phyloP scores from a whole-genome alignment of 2,329 filamentous ascomycete species.

The Fusarium graminum region DNA sequence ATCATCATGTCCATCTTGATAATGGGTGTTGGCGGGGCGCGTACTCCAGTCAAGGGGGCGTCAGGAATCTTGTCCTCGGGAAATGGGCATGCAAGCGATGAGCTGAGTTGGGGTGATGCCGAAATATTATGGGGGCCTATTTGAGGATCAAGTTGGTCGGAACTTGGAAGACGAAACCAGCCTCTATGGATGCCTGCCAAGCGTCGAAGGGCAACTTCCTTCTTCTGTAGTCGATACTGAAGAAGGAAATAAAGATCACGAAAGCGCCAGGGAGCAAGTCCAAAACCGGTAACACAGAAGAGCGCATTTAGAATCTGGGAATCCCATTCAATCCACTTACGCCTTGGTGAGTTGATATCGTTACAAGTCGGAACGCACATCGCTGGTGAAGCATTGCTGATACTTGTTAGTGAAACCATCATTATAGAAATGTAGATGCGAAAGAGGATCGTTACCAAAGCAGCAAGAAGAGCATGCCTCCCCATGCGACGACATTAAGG shows the following conservation, averaged over 20 bases:
- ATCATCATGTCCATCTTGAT: constrained; percentile 87
- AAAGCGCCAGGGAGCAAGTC: constrained; percentile 86
- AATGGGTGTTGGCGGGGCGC: constrained; percentile 73
- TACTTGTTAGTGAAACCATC: constrained; percentile 20
- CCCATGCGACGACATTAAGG: constrained; percentile 88
- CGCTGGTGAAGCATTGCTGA: constrained; percentile 62
- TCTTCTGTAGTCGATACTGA: constrained; percentile 69
- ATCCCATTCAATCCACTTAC: constrained; percentile 87
- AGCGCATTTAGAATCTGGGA: constrained; percentile 83
- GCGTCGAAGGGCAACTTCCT: constrained; percentile 70
- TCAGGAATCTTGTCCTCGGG: constrained; percentile 74
- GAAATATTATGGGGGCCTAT: constrained; percentile 67
- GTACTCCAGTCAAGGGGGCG: constrained; percentile 76
- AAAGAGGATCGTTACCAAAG: constrained; percentile 71
- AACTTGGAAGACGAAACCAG: constrained; percentile 81
- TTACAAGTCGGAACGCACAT: constrained; percentile 81
- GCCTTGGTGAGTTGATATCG: constrained; percentile 79
- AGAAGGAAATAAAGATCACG: constrained; percentile 82
- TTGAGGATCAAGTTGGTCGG: constrained; percentile 66
- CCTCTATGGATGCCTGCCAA: constrained; percentile 79
- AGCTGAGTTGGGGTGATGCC: constrained; percentile 55
- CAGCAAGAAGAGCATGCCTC: constrained; percentile 89
- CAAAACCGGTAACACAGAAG: constrained; percentile 90
- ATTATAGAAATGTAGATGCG: neutral
- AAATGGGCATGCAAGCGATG: constrained; percentile 64